These are phyloP conservation scores for Aspergillus sp. DNA, from an alignment of 2,329 filamentous ascomycete genomes.

Conservation along the genomic window DNA sequence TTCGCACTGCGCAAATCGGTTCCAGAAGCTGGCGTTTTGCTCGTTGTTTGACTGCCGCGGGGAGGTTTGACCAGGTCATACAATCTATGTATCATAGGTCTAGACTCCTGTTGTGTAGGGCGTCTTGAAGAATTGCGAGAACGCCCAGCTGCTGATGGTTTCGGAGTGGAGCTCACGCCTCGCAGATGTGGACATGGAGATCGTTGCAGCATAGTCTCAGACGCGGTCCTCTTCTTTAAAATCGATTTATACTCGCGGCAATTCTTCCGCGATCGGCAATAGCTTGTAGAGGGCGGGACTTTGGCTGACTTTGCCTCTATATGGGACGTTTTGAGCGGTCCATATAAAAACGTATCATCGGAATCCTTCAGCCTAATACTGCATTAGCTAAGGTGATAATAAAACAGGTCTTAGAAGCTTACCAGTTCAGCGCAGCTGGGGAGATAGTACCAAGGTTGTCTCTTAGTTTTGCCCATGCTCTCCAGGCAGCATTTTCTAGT, in stretches of 20 bases:
- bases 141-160: slow-evolving; percentile 70
- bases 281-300: slow-evolving; percentile 52
- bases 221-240: slow-evolving; percentile 94
- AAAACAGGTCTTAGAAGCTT: slow-evolving; percentile 34
- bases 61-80: neutral
- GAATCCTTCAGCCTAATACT: slow-evolving; percentile 82
- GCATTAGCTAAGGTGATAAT: neutral
- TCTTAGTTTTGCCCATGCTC: slow-evolving; percentile 93
- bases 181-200: slow-evolving; percentile 89
- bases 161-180: slow-evolving; percentile 81
- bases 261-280: slow-evolving; percentile 62
- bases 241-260: slow-evolving; percentile 83
- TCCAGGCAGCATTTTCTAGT: slow-evolving; percentile 94
- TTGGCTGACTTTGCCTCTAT: slow-evolving; percentile 53
- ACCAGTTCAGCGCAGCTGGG: slow-evolving; percentile 93
- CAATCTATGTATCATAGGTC: slow-evolving; percentile 54
- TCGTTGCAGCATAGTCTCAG: slow-evolving; percentile 87
- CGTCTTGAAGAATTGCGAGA: slow-evolving; percentile 55
- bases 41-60: slow-evolving; percentile 54
- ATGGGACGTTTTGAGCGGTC: slow-evolving; percentile 76
- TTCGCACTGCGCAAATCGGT: slow-evolving; percentile 63
- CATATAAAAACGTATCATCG: slow-evolving; percentile 97
- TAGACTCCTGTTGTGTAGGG: slow-evolving; percentile 60
- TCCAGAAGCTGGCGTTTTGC: slow-evolving; percentile 70
- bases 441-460: slow-evolving; percentile 83